phyloP scores from a whole-genome alignment of 495 filamentous ascomycete genomes.

The Aspergillus olivimuriae region DNA sequence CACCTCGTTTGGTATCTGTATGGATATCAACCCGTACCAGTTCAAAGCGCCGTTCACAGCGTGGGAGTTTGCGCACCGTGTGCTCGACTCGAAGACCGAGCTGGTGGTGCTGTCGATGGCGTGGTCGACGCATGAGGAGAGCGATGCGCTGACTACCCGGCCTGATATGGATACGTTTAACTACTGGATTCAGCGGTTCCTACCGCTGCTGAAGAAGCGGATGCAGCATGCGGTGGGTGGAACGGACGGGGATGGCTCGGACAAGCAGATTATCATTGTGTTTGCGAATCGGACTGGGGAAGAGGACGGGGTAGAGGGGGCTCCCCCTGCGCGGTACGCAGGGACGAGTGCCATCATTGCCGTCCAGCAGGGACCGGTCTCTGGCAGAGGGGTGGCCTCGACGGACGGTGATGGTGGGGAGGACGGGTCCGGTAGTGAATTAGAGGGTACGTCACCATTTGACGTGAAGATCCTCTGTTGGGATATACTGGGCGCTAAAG shows the following conservation, averaged over 20 bases:
- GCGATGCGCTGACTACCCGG: slow-evolving; percentile 40
- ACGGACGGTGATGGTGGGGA: neutral
- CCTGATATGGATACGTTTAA: slow-evolving; percentile 76
- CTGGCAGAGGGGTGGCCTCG: no score
- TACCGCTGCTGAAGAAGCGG: slow-evolving; percentile 56
- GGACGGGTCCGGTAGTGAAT: slow-evolving; percentile 23
- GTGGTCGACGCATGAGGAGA: slow-evolving; percentile 63
- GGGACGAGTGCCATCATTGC: slow-evolving; percentile 81
- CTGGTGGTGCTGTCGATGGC: slow-evolving; percentile 83
- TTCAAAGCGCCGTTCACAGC: slow-evolving; percentile 70
- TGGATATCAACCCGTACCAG: slow-evolving; percentile 64
- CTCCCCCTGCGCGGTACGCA: slow-evolving; percentile 54
- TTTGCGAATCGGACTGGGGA: slow-evolving; percentile 76
- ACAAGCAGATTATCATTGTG: slow-evolving; percentile 64
- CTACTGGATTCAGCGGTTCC: slow-evolving; percentile 85
- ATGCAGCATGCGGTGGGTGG: slow-evolving; percentile 33
- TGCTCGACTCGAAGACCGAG: slow-evolving; percentile 57
- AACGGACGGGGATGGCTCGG: slow-evolving; percentile 6
- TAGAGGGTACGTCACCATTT: slow-evolving; percentile 26
- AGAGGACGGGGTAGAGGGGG: slow-evolving; percentile 51
- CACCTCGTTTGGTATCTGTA: slow-evolving; percentile 84
- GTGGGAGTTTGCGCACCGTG: slow-evolving; percentile 81
- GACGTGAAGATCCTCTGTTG: slow-evolving; percentile 41
- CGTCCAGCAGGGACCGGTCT: slow-evolving; percentile 41
- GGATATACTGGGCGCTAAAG: slow-evolving; percentile 39